A percentile compares a stretch with the other conserved stretches of the same genome.
phyloP scores from a whole-genome alignment of 2,329 filamentous ascomycete species.

The Ophiostoma novo-ulmi region DNA sequence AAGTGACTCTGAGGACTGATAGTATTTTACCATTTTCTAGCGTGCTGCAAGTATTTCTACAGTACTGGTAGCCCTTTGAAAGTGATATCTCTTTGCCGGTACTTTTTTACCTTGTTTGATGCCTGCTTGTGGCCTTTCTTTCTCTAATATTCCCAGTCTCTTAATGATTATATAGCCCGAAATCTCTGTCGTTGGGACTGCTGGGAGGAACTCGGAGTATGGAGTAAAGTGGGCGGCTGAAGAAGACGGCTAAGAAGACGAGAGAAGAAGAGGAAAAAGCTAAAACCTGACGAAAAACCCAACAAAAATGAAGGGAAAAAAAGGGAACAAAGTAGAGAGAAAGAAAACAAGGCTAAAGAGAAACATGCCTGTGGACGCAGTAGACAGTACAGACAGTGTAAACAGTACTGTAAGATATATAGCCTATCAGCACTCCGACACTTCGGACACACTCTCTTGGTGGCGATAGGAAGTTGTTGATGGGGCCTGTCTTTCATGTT shows the following conservation, averaged over 20 bases:
- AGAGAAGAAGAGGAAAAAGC: background rate
- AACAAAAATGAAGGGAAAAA: background rate
- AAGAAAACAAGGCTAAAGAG: background rate
- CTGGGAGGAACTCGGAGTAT: background rate
- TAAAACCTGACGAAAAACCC: background rate
- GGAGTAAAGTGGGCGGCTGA: constrained; percentile 7
- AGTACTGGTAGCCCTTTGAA: too few species aligned
- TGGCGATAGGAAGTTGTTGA: background rate
- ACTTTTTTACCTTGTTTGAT: background rate
- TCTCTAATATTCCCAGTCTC: background rate
- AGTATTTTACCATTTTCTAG: too few species aligned
- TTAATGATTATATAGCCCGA: background rate
- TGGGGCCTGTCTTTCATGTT: too few species aligned
- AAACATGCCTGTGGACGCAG: background rate
- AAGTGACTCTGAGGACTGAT: too few species aligned
- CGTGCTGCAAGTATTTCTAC: too few species aligned
- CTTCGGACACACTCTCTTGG: background rate
- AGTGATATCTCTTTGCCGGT: too few species aligned
- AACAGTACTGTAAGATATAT: background rate
- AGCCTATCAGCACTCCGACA: background rate
- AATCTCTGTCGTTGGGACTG: background rate
- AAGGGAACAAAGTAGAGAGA: background rate
- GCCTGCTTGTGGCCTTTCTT: background rate
- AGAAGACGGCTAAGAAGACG: background rate
- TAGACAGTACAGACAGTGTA: background rate